A percentile compares a stretch with the other conserved stretches of the same genome.
These are phyloP conservation scores for Epichloe uncinata DNA, from an alignment of 2,329 filamentous ascomycete species.

Conservation along the genomic window DNA sequence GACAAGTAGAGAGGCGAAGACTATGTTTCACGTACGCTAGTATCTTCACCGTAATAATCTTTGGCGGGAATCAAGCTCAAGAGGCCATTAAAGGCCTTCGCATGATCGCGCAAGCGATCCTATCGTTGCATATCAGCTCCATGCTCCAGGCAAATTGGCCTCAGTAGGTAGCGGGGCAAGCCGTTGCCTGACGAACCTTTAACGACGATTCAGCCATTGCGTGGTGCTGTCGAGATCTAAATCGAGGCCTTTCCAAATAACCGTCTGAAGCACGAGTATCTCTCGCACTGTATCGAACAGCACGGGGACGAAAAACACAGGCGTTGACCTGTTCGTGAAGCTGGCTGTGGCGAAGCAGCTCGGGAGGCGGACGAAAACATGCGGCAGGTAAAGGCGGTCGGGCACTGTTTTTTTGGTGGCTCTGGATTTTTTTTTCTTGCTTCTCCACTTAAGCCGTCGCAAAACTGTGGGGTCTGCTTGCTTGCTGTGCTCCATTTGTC, in stretches of 20 bases:
- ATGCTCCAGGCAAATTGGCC: background rate
- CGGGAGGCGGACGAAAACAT: background rate
- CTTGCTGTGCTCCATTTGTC: background rate
- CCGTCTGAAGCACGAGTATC: background rate
- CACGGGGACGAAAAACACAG: background rate
- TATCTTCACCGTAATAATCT: slow-evolving; percentile 80
- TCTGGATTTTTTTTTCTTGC: slow-evolving; percentile 9
- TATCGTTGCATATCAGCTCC: slow-evolving; percentile 15
- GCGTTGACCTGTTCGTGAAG: background rate
- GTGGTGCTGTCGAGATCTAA: background rate
- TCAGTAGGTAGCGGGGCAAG: slow-evolving; percentile 15
- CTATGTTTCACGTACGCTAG: slow-evolving; percentile 47
- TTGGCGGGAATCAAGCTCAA: slow-evolving; percentile 82
- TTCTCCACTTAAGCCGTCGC: background rate
- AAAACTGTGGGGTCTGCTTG: background rate
- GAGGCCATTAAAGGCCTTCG: slow-evolving; percentile 74
- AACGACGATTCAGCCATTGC: slow-evolving; percentile 31
- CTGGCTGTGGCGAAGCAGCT: background rate
- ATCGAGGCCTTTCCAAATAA: background rate
- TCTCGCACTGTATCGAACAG: background rate
- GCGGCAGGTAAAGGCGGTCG: slow-evolving; percentile 7
- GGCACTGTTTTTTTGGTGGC: slow-evolving; percentile 4
- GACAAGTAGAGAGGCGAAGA: background rate
- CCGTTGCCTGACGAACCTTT: slow-evolving; percentile 27
- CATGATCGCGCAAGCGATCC: slow-evolving; percentile 44